These are phyloP conservation scores for Lentinus brumalis DNA, from an alignment of 768 basidiomycete genomes.

Conservation along the genomic window DNA sequence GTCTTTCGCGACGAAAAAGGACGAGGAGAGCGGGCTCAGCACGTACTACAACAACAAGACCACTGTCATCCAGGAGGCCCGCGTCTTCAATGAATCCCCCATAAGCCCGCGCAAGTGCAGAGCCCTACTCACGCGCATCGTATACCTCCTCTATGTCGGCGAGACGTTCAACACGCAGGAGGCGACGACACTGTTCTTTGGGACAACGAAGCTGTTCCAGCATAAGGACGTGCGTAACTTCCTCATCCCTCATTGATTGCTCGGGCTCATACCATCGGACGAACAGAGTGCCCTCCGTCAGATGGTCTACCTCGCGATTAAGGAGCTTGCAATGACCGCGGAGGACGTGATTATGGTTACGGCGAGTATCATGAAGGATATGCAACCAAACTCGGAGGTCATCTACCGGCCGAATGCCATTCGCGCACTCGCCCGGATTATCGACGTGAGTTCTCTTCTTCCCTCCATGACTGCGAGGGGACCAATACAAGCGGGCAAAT, in stretches of 20 bases:
- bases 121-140: constrained; percentile 92
- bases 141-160: constrained; percentile 94
- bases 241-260: not conserved
- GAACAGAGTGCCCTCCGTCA: constrained; percentile 89
- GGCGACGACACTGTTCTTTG: constrained; percentile 97
- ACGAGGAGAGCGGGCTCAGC: constrained; percentile 93
- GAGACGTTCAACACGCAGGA: constrained; percentile 95
- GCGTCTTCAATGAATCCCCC: constrained; percentile 99
- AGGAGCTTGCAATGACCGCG: constrained; percentile 92
- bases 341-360: constrained; percentile 99
- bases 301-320: constrained; percentile 98
- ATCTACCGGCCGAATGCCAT: constrained; percentile 98
- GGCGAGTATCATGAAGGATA: constrained; percentile 99
- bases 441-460: constrained; percentile 72
- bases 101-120: constrained; percentile 98
- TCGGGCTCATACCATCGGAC: not conserved
- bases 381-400: constrained; percentile 98
- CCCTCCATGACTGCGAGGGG: not conserved
- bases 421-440: constrained; percentile 92
- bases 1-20: constrained; percentile 90
- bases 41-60: constrained; percentile 97
- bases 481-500: constrained; percentile 1
- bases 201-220: constrained; percentile 98
- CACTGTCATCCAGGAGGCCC: constrained; percentile 96
- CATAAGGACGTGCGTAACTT: constrained; percentile 89